Evolutionary conservation across 257 asterid genomes (phyloP), one percentile per base, ranked within the genome.

Genomic region (Leonotis leonurus): DNA sequence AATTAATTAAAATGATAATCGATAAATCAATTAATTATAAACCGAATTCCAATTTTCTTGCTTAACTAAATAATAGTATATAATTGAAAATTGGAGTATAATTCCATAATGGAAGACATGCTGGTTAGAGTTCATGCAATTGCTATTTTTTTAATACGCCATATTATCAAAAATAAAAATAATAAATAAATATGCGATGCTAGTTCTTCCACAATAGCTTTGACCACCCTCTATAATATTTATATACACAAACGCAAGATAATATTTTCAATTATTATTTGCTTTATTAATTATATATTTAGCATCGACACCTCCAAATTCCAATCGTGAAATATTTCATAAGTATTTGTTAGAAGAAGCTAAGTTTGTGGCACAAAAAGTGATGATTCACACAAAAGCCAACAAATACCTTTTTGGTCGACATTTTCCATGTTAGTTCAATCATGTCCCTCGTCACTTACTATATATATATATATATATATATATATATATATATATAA

Each of bases 181-280:
- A 39, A 14, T 44, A 67, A 52, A 46, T 63, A n/a, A 56, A 67
- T 53, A 46, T 63, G 75, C 62, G 75, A 70, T 44, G 36, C 43
- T 48, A 56, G 50, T 56, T 36, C 68, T 20, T 57, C 71, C 67
- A 71, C 71, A 71, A 20, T 12, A 41, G 32, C 71, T 70, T 36
- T 32, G 55, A 20, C 61, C 29, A 46, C 37, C 22, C 16, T 35
- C 36, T 36, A 2, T 11, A 5, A 13, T 0, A 63, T 4, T 2
- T 39, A 24, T 30, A n/a, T 20, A 13, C 3, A 25, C 1, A 25
- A n/a, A n/a, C n/a, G n/a, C 11, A 9, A 22, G 64, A 67, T 67
- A 36, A 66, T 8, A 6, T 29, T 55, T 56, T 56, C 21, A 43
- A 46, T n/a, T 4, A 30, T 26, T 41, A 3, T 35, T n/a, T 48